Conservation (phyloP, 177 flowering plant species). For the Telopea speciosissima region DNA sequence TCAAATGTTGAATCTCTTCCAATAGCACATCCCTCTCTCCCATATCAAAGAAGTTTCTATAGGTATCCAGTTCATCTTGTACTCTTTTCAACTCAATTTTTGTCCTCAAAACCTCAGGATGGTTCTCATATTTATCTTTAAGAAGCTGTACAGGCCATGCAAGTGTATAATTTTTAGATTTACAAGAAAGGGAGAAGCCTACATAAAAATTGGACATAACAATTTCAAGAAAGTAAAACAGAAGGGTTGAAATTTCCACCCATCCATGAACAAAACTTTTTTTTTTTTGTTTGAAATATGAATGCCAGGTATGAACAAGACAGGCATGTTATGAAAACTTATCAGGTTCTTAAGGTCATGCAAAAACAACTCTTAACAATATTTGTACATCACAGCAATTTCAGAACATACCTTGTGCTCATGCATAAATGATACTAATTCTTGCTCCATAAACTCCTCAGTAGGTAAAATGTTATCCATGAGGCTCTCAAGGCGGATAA, state of each 20-base stretch:
- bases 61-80: slow-evolving; percentile 72
- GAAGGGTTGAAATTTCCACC: too few relatives aligned
- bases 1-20: slow-evolving; percentile 87
- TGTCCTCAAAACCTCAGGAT: slow-evolving; percentile 69
- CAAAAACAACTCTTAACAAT: not conserved
- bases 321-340: not conserved
- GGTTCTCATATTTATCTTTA: slow-evolving; percentile 78
- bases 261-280: too few relatives aligned
- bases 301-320: not conserved
- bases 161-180: too few relatives aligned
- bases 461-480: slow-evolving; percentile 89
- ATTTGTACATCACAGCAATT: not conserved
- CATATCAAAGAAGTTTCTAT: slow-evolving; percentile 66
- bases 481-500: slow-evolving; percentile 83
- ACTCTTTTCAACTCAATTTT: slow-evolving; percentile 70
- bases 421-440: slow-evolving; percentile 54
- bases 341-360: not conserved
- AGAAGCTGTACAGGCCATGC: slow-evolving; percentile 45
- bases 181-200: not conserved
- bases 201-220: not conserved
- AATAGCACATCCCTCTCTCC: slow-evolving; percentile 88
- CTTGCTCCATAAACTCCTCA: slow-evolving; percentile 88
- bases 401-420: slow-evolving; percentile 59
- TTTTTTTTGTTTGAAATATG: too few relatives aligned
- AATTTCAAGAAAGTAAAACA: not conserved